Conservation (phyloP, 768 basidiomycete genomes). For the Gloeostereum incarnatum region DNA sequence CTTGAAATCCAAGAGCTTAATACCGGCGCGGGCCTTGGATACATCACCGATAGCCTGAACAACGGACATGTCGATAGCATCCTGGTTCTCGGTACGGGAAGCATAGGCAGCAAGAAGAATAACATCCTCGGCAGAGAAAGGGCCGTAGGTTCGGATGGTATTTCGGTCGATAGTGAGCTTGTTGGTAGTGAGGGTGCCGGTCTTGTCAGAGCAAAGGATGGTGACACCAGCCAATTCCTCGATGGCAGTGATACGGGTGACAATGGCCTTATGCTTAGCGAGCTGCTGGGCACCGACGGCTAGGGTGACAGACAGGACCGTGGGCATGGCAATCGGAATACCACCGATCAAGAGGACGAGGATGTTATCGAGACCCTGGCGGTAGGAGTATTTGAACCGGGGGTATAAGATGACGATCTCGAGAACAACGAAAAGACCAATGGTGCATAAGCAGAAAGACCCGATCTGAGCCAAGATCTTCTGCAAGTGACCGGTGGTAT, state of each 20-base stretch:
- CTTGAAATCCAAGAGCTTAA: slow-evolving; percentile 97
- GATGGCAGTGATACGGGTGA: slow-evolving; percentile 98
- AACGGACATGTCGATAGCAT: slow-evolving; percentile 90
- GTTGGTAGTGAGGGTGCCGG: slow-evolving; percentile 97
- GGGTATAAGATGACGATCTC: slow-evolving; percentile 94
- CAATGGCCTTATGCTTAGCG: slow-evolving; percentile 98
- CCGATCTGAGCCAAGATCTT: slow-evolving; percentile 98
- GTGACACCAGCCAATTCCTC: slow-evolving; percentile 98
- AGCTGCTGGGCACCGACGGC: slow-evolving; percentile 98
- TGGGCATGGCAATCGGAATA: slow-evolving; percentile 99
- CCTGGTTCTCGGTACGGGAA: slow-evolving; percentile 98
- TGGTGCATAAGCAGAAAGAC: slow-evolving; percentile 93
- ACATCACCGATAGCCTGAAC: slow-evolving; percentile 71
- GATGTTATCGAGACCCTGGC: slow-evolving; percentile 94
- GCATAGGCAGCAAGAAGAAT: slow-evolving; percentile 93
- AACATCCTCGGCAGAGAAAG: slow-evolving; percentile 84
- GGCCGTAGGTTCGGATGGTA: slow-evolving; percentile 86
- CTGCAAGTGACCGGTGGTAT: slow-evolving; percentile 96
- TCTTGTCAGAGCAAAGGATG: slow-evolving; percentile 98
- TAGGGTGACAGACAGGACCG: slow-evolving; percentile 94
- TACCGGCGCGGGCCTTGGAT: slow-evolving; percentile 74
- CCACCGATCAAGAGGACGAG: slow-evolving; percentile 98
- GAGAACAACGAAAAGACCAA: slow-evolving; percentile 91
- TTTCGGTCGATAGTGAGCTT: slow-evolving; percentile 95
- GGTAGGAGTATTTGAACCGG: slow-evolving; percentile 84